These are phyloP conservation scores for Zanthoxylum bungeanum DNA, from an alignment of 345 rosid species.

Conservation along the genomic window DNA sequence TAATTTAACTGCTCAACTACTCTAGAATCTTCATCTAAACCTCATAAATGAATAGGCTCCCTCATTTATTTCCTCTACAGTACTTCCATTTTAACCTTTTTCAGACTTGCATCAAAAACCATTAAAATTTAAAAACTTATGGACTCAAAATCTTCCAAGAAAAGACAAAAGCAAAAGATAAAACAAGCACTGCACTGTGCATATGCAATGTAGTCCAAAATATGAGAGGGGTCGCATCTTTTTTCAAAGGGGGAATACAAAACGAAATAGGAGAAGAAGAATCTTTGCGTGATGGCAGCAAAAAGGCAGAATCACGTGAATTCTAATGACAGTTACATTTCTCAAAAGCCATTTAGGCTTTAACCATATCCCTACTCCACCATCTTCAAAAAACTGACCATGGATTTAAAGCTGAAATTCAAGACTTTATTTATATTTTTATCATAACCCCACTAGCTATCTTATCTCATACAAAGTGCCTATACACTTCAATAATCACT, in stretches of 20 bases:
- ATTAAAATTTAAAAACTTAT: not conserved
- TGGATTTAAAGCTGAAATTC: constrained; percentile 25
- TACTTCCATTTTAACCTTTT: not conserved
- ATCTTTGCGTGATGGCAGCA: constrained; percentile 16
- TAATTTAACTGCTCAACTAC: constrained; percentile 25
- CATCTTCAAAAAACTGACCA: constrained; percentile 13
- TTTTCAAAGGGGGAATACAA: constrained; percentile 4
- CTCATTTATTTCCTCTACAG: constrained; percentile 27
- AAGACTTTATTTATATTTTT: constrained; percentile 11
- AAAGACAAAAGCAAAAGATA: constrained; percentile 7
- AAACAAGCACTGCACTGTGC: not conserved
- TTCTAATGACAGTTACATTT: constrained; percentile 28
- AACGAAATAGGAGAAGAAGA: constrained; percentile 9
- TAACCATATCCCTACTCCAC: too few species aligned
- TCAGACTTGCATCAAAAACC: constrained; percentile 18
- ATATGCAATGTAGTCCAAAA: not conserved
- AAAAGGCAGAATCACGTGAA: constrained; percentile 44
- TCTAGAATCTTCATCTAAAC: constrained; percentile 6
- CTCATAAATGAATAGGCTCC: constrained; percentile 41
- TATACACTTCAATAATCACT: not conserved
- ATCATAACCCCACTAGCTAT: not conserved
- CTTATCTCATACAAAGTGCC: not conserved
- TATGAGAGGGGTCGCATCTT: not conserved
- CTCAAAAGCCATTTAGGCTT: not conserved
- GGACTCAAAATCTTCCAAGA: constrained; percentile 7